Percentiles rank a stretch among this genome's conserved stretches.
Evolutionary conservation across 345 rosid species (phyloP).

Genomic region (Aquilaria yunnanensis): DNA sequence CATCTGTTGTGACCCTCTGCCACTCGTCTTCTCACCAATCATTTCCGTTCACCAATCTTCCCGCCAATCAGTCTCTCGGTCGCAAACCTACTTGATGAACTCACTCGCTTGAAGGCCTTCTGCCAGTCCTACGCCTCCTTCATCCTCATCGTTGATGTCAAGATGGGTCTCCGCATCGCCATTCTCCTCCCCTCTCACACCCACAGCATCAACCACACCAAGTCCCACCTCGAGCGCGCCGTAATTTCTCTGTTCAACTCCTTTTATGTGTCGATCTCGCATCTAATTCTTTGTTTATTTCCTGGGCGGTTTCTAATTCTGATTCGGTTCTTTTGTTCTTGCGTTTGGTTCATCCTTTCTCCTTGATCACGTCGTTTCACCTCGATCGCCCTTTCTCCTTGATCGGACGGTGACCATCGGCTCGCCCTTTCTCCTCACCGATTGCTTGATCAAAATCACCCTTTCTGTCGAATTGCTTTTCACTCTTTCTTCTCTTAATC

Average conservation of each 20-base stretch:
- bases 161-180: constrained; percentile 79
- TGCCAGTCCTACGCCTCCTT: constrained; percentile 70
- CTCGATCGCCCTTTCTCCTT: no score
- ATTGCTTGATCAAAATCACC: no score
- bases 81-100: no score
- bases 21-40: no score
- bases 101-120: constrained; percentile 62
- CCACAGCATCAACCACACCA: constrained; percentile 77
- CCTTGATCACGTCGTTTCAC: no score
- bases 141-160: constrained; percentile 78
- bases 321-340: neutral
- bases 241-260: neutral
- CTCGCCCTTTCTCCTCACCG: no score
- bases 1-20: no score
- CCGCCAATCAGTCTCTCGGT: no score
- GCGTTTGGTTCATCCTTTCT: neutral
- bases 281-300: constrained; percentile 7
- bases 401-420: no score
- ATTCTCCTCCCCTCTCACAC: constrained; percentile 76
- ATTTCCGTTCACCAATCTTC: no score
- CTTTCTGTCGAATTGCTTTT: no score
- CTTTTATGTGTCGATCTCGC: neutral
- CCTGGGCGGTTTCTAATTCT: neutral
- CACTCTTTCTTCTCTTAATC: no score
- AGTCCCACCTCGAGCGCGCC: constrained; percentile 86